phyloP scores from a whole-genome alignment of 371 early-diverging fungal genomes.

The Mucor irregularis region DNA sequence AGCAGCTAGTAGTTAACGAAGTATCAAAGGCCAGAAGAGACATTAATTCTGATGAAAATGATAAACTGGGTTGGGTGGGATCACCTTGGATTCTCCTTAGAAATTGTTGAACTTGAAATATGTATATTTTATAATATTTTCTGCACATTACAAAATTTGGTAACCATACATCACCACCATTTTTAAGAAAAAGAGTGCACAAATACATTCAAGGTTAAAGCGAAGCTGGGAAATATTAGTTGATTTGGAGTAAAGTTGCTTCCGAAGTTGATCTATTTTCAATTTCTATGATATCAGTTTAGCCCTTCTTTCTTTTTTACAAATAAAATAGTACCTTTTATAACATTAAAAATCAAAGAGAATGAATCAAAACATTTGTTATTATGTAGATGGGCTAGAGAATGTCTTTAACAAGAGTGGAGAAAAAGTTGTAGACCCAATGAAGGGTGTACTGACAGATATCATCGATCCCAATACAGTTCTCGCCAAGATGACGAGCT shows the following conservation, averaged over 20 bases:
- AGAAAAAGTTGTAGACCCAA: slow-evolving; percentile 16
- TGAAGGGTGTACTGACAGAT: slow-evolving; percentile 12
- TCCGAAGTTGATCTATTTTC: neutral
- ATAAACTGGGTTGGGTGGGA: too few relatives aligned
- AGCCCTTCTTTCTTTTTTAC: neutral
- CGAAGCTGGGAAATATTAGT: too few relatives aligned
- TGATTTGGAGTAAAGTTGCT: too few relatives aligned
- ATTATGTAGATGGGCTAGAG: slow-evolving; percentile 10
- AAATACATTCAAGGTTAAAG: too few relatives aligned
- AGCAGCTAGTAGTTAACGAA: slow-evolving; percentile 3
- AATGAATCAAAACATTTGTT: slow-evolving; percentile 8
- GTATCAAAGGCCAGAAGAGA: slow-evolving; percentile 7
- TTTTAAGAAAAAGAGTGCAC: too few relatives aligned
- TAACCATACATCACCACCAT: too few relatives aligned
- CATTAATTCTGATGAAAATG: slow-evolving; percentile 1
- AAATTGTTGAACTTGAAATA: too few relatives aligned
- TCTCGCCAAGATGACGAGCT: slow-evolving; percentile 5
- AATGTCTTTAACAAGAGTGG: slow-evolving; percentile 12
- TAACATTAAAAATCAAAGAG: neutral
- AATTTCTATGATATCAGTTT: neutral
- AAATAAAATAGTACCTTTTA: neutral
- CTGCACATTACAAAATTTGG: too few relatives aligned
- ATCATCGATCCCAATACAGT: slow-evolving; percentile 9
- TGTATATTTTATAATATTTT: too few relatives aligned
- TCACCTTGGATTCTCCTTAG: too few relatives aligned